A percentile compares a stretch with the other conserved stretches of the same genome.
Evolutionary conservation across 2,329 filamentous ascomycete species (phyloP).

Genomic region (Colletotrichum theobromicola): DNA sequence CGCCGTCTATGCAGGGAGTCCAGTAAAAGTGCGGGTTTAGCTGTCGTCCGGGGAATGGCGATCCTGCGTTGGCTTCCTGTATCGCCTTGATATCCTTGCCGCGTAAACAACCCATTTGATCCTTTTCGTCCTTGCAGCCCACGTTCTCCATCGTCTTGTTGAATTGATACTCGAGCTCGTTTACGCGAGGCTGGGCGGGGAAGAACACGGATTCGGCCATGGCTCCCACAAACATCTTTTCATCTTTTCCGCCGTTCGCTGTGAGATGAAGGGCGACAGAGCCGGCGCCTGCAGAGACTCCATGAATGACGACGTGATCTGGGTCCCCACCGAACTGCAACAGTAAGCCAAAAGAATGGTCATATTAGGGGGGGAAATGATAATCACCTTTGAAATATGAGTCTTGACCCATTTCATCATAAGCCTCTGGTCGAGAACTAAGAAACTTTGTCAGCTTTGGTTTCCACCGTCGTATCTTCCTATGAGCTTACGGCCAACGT

Average conservation of each 20-base stretch:
- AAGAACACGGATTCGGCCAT: constrained; percentile 55
- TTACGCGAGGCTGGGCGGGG: constrained; percentile 49
- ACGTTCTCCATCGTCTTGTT: constrained; percentile 38
- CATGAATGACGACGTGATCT: constrained; percentile 63
- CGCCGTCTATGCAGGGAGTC: constrained; percentile 55
- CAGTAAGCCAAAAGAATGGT: background rate
- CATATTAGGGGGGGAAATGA: background rate
- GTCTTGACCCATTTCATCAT: constrained; percentile 66
- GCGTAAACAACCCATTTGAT: constrained; percentile 49
- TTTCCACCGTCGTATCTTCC: background rate
- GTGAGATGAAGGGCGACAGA: constrained; percentile 59
- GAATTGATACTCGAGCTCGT: constrained; percentile 55
- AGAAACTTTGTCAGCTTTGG: background rate
- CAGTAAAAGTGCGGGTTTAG: constrained; percentile 51
- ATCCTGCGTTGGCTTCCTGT: constrained; percentile 45
- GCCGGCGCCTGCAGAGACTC: constrained; percentile 65
- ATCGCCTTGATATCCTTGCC: constrained; percentile 35
- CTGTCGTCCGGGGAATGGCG: constrained; percentile 42
- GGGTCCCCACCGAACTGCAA: constrained; percentile 62
- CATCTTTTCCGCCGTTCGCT: constrained; percentile 49
- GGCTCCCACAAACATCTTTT: constrained; percentile 50
- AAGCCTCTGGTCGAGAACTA: constrained; percentile 65
- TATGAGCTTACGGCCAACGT: constrained; percentile 51
- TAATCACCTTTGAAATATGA: constrained; percentile 54
- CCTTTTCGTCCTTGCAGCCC: constrained; percentile 36